phyloP scores from a whole-genome alignment of 2,329 filamentous ascomycete genomes.

The Bipolaris zeicola region DNA sequence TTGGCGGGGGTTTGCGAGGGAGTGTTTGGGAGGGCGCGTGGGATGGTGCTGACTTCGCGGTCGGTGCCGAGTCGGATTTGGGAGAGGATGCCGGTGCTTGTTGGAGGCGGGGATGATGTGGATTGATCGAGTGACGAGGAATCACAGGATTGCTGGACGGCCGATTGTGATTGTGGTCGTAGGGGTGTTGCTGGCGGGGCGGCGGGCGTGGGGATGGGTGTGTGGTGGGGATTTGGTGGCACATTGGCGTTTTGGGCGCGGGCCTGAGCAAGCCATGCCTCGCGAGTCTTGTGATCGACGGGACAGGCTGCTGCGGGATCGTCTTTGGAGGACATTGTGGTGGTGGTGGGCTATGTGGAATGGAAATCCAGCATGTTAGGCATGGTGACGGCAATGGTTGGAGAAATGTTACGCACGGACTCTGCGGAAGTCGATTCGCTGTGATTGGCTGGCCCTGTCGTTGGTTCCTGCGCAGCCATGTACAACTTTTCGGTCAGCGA shows the following conservation, averaged over 20 bases:
- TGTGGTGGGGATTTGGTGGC: slow-evolving; percentile 25
- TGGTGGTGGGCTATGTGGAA: neutral
- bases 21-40: slow-evolving; percentile 37
- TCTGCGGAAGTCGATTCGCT: slow-evolving; percentile 19
- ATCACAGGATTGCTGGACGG: slow-evolving; percentile 45
- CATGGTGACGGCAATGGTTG: slow-evolving; percentile 27
- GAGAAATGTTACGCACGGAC: slow-evolving; percentile 34
- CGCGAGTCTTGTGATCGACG: slow-evolving; percentile 86
- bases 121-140: slow-evolving; percentile 45
- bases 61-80: slow-evolving; percentile 43
- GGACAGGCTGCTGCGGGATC: slow-evolving; percentile 65
- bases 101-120: slow-evolving; percentile 28
- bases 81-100: slow-evolving; percentile 28
- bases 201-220: slow-evolving; percentile 20
- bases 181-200: slow-evolving; percentile 13
- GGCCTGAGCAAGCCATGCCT: slow-evolving; percentile 80
- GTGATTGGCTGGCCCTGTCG: slow-evolving; percentile 26
- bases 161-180: slow-evolving; percentile 19
- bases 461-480: slow-evolving; percentile 19
- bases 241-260: slow-evolving; percentile 50
- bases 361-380: slow-evolving; percentile 11
- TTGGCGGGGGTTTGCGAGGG: slow-evolving; percentile 64
- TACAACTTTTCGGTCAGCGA: slow-evolving; percentile 5
- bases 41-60: slow-evolving; percentile 55
- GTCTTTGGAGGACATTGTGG: slow-evolving; percentile 37